phyloP scores from a whole-genome alignment of 495 filamentous ascomycete species.

The Xylaria bambusicola region DNA sequence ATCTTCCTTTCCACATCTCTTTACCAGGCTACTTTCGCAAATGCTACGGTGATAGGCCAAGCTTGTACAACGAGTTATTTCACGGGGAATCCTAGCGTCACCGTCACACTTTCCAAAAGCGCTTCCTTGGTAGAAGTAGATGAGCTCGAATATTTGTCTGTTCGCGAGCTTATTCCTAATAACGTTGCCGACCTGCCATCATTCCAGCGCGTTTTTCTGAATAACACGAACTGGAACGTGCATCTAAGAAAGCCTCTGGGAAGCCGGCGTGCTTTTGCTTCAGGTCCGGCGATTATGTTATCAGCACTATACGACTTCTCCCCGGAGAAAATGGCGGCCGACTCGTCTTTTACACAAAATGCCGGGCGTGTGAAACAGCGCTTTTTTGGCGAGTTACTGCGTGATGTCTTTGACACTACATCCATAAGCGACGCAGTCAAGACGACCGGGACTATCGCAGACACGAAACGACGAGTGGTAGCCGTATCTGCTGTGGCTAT shows the following conservation, averaged over 20 bases:
- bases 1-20: too few relatives aligned
- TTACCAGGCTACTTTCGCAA: too few relatives aligned
- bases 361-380: slow-evolving; percentile 34
- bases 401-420: slow-evolving; percentile 23
- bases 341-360: slow-evolving; percentile 12
- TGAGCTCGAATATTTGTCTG: slow-evolving; percentile 16
- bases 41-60: too few relatives aligned
- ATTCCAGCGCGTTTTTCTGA: slow-evolving; percentile 24
- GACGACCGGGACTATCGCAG: slow-evolving; percentile 2
- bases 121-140: slow-evolving; percentile 32
- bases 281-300: slow-evolving; percentile 24
- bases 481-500: slow-evolving; percentile 25
- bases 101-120: too few relatives aligned
- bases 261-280: background rate
- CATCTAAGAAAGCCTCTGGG: slow-evolving; percentile 11
- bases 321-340: slow-evolving; percentile 21
- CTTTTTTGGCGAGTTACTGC: slow-evolving; percentile 39
- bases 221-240: slow-evolving; percentile 19
- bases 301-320: slow-evolving; percentile 32
- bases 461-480: slow-evolving; percentile 20
- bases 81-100: too few relatives aligned
- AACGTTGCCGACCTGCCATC: slow-evolving; percentile 15
- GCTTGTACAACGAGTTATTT: too few relatives aligned
- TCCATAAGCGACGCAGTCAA: background rate
- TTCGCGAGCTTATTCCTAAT: slow-evolving; percentile 13